Percentiles rank a stretch among this genome's conserved stretches.
Evolutionary conservation across 805 yeast genomes (phyloP).

Genomic region (Myxozyma udenii): DNA sequence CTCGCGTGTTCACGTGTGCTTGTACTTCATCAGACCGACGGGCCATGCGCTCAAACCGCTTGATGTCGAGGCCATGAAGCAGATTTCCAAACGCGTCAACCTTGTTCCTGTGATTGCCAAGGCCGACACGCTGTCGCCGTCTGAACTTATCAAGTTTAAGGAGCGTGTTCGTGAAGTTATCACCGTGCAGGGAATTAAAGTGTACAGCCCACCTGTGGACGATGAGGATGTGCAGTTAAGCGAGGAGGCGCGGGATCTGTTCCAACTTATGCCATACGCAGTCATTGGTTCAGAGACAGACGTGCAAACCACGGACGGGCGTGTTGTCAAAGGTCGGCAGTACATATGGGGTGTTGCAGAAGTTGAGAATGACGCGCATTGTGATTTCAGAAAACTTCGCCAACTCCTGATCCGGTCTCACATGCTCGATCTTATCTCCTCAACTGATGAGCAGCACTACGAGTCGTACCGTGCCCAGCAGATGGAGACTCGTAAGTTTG

Average conservation of each 20-base stretch:
- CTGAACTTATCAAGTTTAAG: slow-evolving; percentile 57
- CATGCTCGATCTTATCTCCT: slow-evolving; percentile 71
- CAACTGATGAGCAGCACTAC: slow-evolving; percentile 70
- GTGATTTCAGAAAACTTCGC: slow-evolving; percentile 69
- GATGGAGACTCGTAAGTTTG: slow-evolving; percentile 49
- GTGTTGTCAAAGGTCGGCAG: slow-evolving; percentile 80
- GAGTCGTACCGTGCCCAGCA: slow-evolving; percentile 63
- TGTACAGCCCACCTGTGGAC: slow-evolving; percentile 52
- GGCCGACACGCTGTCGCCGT: slow-evolving; percentile 66
- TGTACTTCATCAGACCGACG: slow-evolving; percentile 75
- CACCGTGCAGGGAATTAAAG: slow-evolving; percentile 52
- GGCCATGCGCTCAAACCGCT: slow-evolving; percentile 58
- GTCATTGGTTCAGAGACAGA: slow-evolving; percentile 87
- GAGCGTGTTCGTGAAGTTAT: slow-evolving; percentile 47
- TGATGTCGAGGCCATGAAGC: slow-evolving; percentile 72
- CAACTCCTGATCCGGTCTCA: slow-evolving; percentile 63
- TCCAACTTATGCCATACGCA: slow-evolving; percentile 74
- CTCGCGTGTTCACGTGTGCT: slow-evolving; percentile 75
- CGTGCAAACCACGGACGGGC: slow-evolving; percentile 65
- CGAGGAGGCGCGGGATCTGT: slow-evolving; percentile 32
- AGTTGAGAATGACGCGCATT: slow-evolving; percentile 77
- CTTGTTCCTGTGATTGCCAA: slow-evolving; percentile 79
- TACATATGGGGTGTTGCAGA: slow-evolving; percentile 98
- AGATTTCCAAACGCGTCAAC: slow-evolving; percentile 67
- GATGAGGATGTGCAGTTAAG: slow-evolving; percentile 38